Percentiles rank a stretch among this genome's conserved stretches.
These are phyloP conservation scores for Neoconidiobolus thromboides DNA, from an alignment of 371 early-diverging fungal species.

Conservation along the genomic window DNA sequence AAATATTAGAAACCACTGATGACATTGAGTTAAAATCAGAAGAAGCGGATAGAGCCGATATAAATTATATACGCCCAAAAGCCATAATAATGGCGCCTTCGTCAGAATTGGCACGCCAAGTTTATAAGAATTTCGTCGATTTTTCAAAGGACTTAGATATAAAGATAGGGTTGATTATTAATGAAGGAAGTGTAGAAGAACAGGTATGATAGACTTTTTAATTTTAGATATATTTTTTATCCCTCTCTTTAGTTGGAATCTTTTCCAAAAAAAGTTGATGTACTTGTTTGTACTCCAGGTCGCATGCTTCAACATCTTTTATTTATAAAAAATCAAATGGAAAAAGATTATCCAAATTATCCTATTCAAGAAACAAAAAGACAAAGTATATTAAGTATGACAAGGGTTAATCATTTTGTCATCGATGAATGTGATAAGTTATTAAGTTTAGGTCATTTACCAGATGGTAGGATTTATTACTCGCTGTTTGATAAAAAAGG, in stretches of 20 bases:
- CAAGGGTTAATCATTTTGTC: not conserved
- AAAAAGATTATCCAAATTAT: not conserved
- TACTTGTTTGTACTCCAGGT: constrained; percentile 3
- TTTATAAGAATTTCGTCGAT: not conserved
- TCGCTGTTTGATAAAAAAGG: not conserved
- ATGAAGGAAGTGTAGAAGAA: not conserved
- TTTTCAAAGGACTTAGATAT: not conserved
- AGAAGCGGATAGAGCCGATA: not conserved
- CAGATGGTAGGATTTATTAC: not conserved
- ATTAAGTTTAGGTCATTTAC: not conserved
- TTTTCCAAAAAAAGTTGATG: not conserved
- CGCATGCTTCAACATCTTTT: not conserved
- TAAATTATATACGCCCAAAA: constrained; percentile 1
- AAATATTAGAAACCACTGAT: not conserved
- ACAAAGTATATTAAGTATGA: not conserved
- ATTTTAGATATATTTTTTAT: not conserved
- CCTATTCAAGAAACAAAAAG: not conserved
- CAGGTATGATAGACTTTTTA: not conserved
- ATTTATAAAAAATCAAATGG: not conserved
- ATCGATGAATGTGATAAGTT: constrained; percentile 6
- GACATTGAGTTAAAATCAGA: not conserved
- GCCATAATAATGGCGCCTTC: constrained; percentile 2
- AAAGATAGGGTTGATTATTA: not conserved
- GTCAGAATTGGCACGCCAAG: constrained; percentile 1
- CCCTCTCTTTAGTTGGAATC: not conserved